Evolutionary conservation across 129 eudicot species (phyloP), one percentile per base, ranked within the genome.

Genomic region (Flaveria trinervia): DNA sequence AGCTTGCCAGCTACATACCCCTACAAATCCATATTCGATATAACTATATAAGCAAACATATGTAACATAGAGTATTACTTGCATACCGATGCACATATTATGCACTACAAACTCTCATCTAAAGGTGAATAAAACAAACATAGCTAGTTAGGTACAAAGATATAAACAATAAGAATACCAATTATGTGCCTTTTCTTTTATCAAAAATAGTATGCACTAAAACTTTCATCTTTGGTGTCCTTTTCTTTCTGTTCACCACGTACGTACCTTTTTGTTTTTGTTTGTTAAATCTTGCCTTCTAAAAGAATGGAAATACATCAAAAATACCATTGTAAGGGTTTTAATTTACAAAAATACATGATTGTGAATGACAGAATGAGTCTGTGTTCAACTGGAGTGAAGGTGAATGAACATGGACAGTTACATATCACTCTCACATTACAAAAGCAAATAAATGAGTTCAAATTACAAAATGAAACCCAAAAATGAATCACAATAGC

Each of bases 341-440:
- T 13, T 26, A 28, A 28, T 28, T 45, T 36, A 36, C 41, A 26
- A 61, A 61, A 4, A 25, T 12, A 26, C 15, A 62, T 14, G 48
- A n/a, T 14, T 13, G 70, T 60, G 22, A 78, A 46, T 59, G 62
- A 70, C 62, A 25, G 5, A 78, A 26, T 44, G 74, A 77, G 59
- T 43, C 56, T 2, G 25, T 23, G 49, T 57, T 41, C 33, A 22
- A 26, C 17, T 25, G n/a, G 20, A 39, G 18, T 67, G 49, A 48
- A 76, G 81, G 20, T 51, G 28, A 3, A 17, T 69, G 76, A 78
- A 78, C 82, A 62, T 68, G 75, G 70, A 56, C 56, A 70, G 7
- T 45, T 54, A 25, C 57, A 45, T 36, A 59, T 56, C 57, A 45
- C 76, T 41, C 48, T 68, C 81, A 68, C 49, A 45, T 57, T 45